Evolutionary conservation across 2,329 filamentous ascomycete genomes (phyloP), one percentile per base, ranked within the genome.

Genomic region (Periconia sp.): DNA sequence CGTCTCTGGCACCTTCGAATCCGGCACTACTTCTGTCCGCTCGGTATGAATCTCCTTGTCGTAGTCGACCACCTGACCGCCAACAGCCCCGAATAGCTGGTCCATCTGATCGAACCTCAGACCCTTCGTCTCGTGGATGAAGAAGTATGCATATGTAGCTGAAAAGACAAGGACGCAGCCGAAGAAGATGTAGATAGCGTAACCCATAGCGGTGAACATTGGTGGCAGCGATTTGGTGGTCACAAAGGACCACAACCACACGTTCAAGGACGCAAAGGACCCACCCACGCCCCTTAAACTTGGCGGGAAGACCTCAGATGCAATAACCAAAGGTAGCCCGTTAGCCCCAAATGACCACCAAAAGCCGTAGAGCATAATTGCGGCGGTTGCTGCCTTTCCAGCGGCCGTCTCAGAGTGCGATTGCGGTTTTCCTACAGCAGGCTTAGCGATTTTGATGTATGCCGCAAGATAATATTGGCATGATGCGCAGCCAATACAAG

Each of bases 271-370:
- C 4, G 63, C 66, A 46, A 61, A 72, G 1, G 70, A 65, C 10
- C 70, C 69, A 2, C 65, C 69, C 30, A 74, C 60, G 15, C 61
- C 66, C 5, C 71, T 59, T 13, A 74, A 52, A 1, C 63, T 64
- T 4, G 61, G 59, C 0, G 72, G 71, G 50, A 75, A 74, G 17
- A 74, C 74, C 49, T 74, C 72, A 2, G 71, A 62, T 1, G 67
- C 70, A 12, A 74, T 69, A 46, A 74, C 73, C 70, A 70, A 74
- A 0, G 70, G 71, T 0, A 73, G 48, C 2, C 71, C 71, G 33
- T 73, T 73, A 1, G 66, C 61, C 24, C 70, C 69, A 28, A 72
- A 69, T 7, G 61, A 67, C 70, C 69, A 73, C 1, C 18, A 31
- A 5, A 60, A 66, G 2, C 65, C 69, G 29, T 71, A 73, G 8